Evolutionary conservation across 176 grass and related monocot genomes (phyloP).

Genomic region (Triticum monococcum): DNA sequence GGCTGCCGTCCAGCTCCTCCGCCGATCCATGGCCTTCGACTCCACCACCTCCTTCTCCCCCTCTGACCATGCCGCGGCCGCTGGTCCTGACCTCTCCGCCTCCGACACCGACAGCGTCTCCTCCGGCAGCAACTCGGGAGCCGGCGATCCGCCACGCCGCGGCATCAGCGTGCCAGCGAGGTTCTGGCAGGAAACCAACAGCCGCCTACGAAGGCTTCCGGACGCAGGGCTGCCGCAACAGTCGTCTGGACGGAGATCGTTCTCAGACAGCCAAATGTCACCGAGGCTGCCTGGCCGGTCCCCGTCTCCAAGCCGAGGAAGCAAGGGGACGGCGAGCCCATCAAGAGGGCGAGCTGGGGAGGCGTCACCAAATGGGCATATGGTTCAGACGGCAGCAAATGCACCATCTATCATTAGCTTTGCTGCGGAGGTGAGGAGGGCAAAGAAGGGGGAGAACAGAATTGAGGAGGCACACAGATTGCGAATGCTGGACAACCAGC

Average conservation of each 20-base stretch:
- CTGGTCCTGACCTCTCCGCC: constrained; percentile 59
- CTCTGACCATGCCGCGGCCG: constrained; percentile 43
- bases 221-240: constrained; percentile 47
- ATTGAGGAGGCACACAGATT: constrained; percentile 93
- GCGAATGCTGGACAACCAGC: constrained; percentile 75
- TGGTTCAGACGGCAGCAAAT: constrained; percentile 42
- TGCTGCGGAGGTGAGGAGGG: constrained; percentile 90
- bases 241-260: constrained; percentile 51
- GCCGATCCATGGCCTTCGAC: constrained; percentile 82
- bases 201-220: constrained; percentile 69
- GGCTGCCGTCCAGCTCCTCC: constrained; percentile 71
- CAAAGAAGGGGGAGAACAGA: constrained; percentile 86
- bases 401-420: constrained; percentile 97
- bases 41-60: constrained; percentile 41
- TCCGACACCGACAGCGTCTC: constrained; percentile 93
- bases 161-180: constrained; percentile 87
- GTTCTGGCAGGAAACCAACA: constrained; percentile 95
- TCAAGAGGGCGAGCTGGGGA: constrained; percentile 47
- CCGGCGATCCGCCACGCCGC: constrained; percentile 54
- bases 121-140: constrained; percentile 87
- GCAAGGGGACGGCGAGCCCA: constrained; percentile 56
- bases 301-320: constrained; percentile 53
- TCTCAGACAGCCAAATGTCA: constrained; percentile 56
- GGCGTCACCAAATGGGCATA: constrained; percentile 36
- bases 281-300: constrained; percentile 41